Conservation (phyloP, 805 yeast species). For the Wickerhamomyces bisporus region DNA sequence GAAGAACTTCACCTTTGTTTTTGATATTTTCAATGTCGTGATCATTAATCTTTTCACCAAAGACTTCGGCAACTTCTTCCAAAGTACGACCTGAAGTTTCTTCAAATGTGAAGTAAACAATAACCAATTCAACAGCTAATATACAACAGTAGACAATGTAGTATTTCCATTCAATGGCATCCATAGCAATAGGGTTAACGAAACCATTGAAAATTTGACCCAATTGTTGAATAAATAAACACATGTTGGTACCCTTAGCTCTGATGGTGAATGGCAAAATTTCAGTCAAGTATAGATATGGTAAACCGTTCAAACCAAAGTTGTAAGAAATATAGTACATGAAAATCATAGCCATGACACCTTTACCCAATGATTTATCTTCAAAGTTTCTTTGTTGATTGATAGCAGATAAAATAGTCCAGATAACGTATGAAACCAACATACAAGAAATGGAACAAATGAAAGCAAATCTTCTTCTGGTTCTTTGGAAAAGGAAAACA, state of each 20-base stretch:
- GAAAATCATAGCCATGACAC: slow-evolving; percentile 48
- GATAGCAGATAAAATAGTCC: slow-evolving; percentile 44
- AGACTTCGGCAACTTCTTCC: slow-evolving; percentile 30
- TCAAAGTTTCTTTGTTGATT: slow-evolving; percentile 37
- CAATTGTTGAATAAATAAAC: slow-evolving; percentile 19
- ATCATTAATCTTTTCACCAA: slow-evolving; percentile 18
- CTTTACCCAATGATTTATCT: slow-evolving; percentile 37
- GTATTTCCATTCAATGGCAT: slow-evolving; percentile 30
- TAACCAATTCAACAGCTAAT: slow-evolving; percentile 23
- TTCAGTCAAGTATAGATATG: slow-evolving; percentile 42
- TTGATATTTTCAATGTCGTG: slow-evolving; percentile 2
- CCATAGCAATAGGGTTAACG: slow-evolving; percentile 33
- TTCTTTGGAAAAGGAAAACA: slow-evolving; percentile 23
- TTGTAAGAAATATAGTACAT: slow-evolving; percentile 38
- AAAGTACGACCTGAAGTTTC: slow-evolving; percentile 31
- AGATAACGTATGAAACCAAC: slow-evolving; percentile 33
- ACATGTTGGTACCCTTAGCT: slow-evolving; percentile 26
- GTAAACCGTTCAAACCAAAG: slow-evolving; percentile 40
- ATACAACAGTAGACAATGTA: slow-evolving; percentile 30
- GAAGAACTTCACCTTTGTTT: not conserved
- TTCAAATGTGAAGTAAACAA: slow-evolving; percentile 25
- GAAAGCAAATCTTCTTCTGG: slow-evolving; percentile 35
- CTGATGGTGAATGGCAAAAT: slow-evolving; percentile 29
- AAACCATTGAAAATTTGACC: slow-evolving; percentile 26
- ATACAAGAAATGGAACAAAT: slow-evolving; percentile 31